Evolutionary conservation across 192 early-diverging fungal species (phyloP).

Genomic region (Chytriomyces sp.): DNA sequence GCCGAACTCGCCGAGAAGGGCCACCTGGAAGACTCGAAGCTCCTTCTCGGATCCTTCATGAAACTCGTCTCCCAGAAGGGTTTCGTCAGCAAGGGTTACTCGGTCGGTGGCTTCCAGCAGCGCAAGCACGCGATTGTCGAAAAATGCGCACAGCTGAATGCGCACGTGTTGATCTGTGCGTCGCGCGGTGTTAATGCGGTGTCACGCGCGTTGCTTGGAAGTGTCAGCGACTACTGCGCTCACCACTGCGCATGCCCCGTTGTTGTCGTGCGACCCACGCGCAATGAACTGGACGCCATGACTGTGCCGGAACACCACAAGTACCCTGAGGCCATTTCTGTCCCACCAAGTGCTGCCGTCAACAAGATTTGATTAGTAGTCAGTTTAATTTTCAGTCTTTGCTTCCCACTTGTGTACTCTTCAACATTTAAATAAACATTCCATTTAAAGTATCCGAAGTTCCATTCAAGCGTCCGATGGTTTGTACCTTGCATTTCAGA

Average conservation of each 20-base stretch:
- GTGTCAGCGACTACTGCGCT: slow-evolving; percentile 29
- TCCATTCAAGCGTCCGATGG: too few relatives aligned
- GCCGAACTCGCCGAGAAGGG: background rate
- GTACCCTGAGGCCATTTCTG: background rate
- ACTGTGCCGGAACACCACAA: background rate
- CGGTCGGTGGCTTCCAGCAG: background rate
- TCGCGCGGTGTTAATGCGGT: slow-evolving; percentile 59
- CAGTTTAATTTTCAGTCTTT: background rate
- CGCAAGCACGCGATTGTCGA: slow-evolving; percentile 53
- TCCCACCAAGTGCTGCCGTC: background rate
- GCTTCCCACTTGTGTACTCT: too few relatives aligned
- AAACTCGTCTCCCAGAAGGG: background rate
- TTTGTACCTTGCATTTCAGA: too few relatives aligned
- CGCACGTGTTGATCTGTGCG: slow-evolving; percentile 62
- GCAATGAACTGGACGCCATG: background rate
- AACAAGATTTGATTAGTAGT: background rate
- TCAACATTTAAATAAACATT: too few relatives aligned
- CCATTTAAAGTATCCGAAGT: too few relatives aligned
- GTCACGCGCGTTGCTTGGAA: slow-evolving; percentile 50
- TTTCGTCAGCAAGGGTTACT: background rate
- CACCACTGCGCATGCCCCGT: slow-evolving; percentile 28
- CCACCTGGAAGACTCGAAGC: background rate
- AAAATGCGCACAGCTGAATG: slow-evolving; percentile 58
- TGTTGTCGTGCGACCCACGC: slow-evolving; percentile 14
- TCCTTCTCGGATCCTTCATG: background rate